Conservation (phyloP, 768 basidiomycete genomes). For the Lentinula raphanica region DNA sequence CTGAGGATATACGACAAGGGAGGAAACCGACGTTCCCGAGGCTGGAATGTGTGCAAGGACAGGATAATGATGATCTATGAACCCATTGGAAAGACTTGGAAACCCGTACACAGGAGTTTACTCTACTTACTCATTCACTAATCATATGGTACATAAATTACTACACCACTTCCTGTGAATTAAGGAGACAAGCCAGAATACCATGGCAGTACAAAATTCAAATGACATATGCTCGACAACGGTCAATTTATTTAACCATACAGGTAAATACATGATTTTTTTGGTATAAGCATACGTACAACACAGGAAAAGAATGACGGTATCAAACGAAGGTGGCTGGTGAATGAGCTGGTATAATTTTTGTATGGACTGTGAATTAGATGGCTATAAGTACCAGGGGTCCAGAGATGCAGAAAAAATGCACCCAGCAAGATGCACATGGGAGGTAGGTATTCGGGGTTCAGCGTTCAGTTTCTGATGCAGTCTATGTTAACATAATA, state of each 20-base stretch:
- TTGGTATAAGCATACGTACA: neutral
- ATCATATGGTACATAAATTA: neutral
- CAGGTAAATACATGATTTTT: neutral
- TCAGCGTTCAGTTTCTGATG: neutral
- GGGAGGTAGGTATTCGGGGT: neutral
- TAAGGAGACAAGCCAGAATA: too few relatives aligned
- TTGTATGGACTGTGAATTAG: neutral
- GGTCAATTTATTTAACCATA: neutral
- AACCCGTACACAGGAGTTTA: too few relatives aligned
- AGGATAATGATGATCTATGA: neutral
- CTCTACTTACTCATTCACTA: too few relatives aligned
- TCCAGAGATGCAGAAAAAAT: neutral
- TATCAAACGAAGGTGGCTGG: neutral
- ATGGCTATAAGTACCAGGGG: neutral
- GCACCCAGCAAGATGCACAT: neutral
- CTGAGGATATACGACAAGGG: constrained; percentile 1
- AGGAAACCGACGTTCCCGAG: neutral
- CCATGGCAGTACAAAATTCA: too few relatives aligned
- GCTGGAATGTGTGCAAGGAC: constrained; percentile 3
- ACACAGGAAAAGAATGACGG: neutral
- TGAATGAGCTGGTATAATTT: neutral
- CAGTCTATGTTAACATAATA: neutral
- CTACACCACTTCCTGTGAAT: neutral
- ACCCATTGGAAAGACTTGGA: neutral
- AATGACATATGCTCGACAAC: too few relatives aligned